Base-by-base conservation (phyloP, 1,284 basidiomycete species). In the Leccinum pachyderme region DNA sequence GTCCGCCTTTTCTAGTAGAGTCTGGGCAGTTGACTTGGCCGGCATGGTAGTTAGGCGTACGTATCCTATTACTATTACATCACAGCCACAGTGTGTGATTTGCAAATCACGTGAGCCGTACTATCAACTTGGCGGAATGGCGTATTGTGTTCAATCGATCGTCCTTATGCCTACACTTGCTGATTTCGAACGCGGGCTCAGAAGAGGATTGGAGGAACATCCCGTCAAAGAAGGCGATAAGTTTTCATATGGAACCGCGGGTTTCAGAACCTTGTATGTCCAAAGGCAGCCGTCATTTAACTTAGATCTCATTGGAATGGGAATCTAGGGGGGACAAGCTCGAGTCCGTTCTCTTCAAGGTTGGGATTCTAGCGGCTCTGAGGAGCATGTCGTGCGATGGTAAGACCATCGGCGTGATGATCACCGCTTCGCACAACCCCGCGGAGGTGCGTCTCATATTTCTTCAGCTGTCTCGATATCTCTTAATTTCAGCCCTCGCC, bases 381-480 rank as follows among this genome's bases (percentile, higher is more conserved):
- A 79, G 97, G 57, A 97, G 94, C 75, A 96, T 92, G 76, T 88
- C 85, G 61, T 78, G 95, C 35, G 87, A 89, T 69, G 95, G 97
- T 47, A 91, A 89, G 70, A 89, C 87, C 33, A 91, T 99, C 65
- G 97, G 97, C 31, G 90, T 99, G 24, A 99, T 99, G 97, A 89
- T 99, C 66, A 99, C 97, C 37, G 97, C 97, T 4, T 97, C 94
- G 25, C 97, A 99, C 75, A 99, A 99, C 72, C 96, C 96, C 18
- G 96, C 96, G 71, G 81, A 86, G 66, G 95, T 95, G 65, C 62
- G 81, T 72, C 7, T 13, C 6, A 47, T 52, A 8, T 24, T 15
- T 51, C 47, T 35, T 29, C 39, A 39, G 29, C 41, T 13, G 22
- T 49, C 51, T 51, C 27, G 33, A 53, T 45, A 22, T 48, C 51